These are phyloP conservation scores for Zoysia japonica DNA, from an alignment of 176 grass and related monocot species.

Conservation along the genomic window DNA sequence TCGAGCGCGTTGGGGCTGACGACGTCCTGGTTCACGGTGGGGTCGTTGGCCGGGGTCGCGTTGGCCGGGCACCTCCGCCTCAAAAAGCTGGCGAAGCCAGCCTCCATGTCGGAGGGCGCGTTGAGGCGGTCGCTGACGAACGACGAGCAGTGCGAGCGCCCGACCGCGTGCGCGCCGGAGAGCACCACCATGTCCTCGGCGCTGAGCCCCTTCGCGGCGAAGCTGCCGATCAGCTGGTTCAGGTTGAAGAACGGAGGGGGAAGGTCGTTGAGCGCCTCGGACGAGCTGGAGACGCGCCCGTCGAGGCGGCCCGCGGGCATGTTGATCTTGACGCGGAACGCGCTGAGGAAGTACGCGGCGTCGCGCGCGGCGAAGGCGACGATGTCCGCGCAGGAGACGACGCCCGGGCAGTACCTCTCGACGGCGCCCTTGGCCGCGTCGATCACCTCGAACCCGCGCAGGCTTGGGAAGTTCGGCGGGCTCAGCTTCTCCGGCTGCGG, in stretches of 20 bases:
- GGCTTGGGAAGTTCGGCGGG: conserved; percentile 25
- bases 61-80: conserved; percentile 16
- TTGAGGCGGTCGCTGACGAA: conserved; percentile 46
- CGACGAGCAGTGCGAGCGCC: conserved; percentile 53
- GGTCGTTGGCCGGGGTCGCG: background rate
- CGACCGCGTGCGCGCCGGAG: conserved; percentile 46
- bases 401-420: conserved; percentile 42
- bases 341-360: conserved; percentile 41
- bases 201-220: conserved; percentile 43
- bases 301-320: conserved; percentile 58
- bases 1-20: conserved; percentile 34
- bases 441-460: conserved; percentile 62
- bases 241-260: conserved; percentile 36
- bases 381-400: conserved; percentile 53
- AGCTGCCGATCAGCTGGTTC: conserved; percentile 10
- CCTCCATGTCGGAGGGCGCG: conserved; percentile 22
- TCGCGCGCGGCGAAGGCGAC: conserved; percentile 49
- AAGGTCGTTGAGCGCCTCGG: conserved; percentile 38
- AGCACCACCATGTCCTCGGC: conserved; percentile 47
- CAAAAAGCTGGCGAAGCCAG: conserved; percentile 1
- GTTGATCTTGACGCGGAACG: conserved; percentile 12
- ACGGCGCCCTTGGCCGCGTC: conserved; percentile 43
- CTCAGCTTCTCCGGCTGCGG: conserved; percentile 42
- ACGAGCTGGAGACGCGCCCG: conserved; percentile 22
- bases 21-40: conserved; percentile 30